A percentile compares a stretch with the other conserved stretches of the same genome.
These are phyloP conservation scores for Rhinocladiella similis DNA, from an alignment of 2,329 filamentous ascomycete genomes.

Conservation along the genomic window DNA sequence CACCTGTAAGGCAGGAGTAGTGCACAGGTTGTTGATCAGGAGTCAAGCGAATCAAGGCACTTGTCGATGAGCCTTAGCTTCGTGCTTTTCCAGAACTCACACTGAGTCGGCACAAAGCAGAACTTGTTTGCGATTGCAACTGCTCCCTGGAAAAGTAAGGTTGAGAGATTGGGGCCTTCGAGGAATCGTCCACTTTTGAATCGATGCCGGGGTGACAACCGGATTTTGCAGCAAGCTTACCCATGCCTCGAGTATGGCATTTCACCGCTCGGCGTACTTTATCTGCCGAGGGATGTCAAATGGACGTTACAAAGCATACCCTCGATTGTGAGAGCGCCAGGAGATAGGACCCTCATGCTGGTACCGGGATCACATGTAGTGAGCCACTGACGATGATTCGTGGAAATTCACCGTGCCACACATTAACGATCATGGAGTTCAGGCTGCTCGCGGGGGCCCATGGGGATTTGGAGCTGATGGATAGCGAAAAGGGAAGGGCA, in stretches of 20 bases:
- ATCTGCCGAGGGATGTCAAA: not conserved
- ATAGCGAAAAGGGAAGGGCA: not conserved
- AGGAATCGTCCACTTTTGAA: too few relatives aligned
- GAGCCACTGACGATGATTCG: not conserved
- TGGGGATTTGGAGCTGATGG: not conserved
- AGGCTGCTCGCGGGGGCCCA: not conserved
- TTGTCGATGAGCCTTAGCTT: not conserved
- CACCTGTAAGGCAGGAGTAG: not conserved
- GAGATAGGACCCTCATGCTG: not conserved
- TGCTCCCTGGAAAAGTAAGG: too few relatives aligned
- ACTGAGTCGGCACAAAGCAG: not conserved
- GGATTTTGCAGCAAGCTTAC: too few relatives aligned
- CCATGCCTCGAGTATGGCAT: too few relatives aligned
- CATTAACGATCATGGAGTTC: not conserved
- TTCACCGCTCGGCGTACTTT: too few relatives aligned
- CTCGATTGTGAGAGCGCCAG: not conserved
- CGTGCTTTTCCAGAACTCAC: not conserved
- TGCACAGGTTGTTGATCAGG: not conserved
- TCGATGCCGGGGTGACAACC: too few relatives aligned
- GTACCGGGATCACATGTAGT: not conserved
- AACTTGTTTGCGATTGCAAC: too few relatives aligned
- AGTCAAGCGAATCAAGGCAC: not conserved
- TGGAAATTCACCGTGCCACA: not conserved
- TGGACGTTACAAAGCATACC: not conserved
- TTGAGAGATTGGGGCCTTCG: too few relatives aligned